These are phyloP conservation scores for Lachancea lanzarotensis DNA, from an alignment of 805 yeast genomes.

Conservation along the genomic window DNA sequence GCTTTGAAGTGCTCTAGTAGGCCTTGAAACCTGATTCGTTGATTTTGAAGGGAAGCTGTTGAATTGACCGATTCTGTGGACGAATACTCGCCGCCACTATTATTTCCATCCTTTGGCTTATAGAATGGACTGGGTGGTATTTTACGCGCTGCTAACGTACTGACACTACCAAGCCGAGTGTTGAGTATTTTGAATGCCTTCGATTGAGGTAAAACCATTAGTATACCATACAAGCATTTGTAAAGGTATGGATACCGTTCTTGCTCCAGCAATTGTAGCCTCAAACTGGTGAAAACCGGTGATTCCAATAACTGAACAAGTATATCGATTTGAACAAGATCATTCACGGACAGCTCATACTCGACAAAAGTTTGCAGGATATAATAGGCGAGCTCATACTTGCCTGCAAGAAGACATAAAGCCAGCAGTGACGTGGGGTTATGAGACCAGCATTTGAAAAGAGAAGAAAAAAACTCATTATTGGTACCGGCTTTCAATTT, in stretches of 20 bases:
- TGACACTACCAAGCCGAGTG: constrained; percentile 53
- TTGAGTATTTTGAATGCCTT: constrained; percentile 79
- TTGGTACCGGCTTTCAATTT: constrained; percentile 65
- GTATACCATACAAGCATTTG: constrained; percentile 82
- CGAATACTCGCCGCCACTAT: background rate
- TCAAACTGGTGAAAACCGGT: constrained; percentile 80
- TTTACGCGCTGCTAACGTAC: constrained; percentile 23
- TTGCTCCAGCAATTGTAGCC: constrained; percentile 87
- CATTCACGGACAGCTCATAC: constrained; percentile 63
- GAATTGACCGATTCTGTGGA: constrained; percentile 4
- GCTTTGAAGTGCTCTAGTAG: constrained; percentile 27
- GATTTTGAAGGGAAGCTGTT: constrained; percentile 24
- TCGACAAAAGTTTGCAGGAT: constrained; percentile 76
- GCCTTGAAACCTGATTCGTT: constrained; percentile 23
- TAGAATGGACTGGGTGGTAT: constrained; percentile 1
- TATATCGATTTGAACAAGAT: constrained; percentile 81
- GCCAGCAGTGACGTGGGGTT: constrained; percentile 86
- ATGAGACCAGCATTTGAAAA: constrained; percentile 88
- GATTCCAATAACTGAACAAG: constrained; percentile 86
- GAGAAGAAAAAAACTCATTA: constrained; percentile 59
- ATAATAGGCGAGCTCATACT: constrained; percentile 81
- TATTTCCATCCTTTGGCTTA: background rate
- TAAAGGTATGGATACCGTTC: constrained; percentile 71
- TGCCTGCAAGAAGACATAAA: constrained; percentile 77
- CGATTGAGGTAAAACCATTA: constrained; percentile 93